Percentiles rank a stretch among this genome's conserved stretches.
Evolutionary conservation across 441 rosid genomes (phyloP).

Genomic region (Eruca vesicaria): DNA sequence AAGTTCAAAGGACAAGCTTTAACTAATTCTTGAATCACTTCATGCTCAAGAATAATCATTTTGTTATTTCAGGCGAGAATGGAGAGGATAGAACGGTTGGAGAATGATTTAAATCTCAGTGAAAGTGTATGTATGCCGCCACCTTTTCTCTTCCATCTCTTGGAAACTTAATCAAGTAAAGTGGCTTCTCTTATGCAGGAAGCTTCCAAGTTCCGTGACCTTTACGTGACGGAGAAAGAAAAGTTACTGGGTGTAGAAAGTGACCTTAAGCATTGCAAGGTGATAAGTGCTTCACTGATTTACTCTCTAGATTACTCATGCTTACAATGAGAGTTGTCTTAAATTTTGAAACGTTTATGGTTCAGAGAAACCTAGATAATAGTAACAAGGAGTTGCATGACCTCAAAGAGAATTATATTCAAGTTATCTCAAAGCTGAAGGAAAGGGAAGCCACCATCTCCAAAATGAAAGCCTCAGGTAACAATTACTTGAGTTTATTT

Average conservation of each 20-base stretch:
- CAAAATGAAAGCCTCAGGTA: slow-evolving; percentile 64
- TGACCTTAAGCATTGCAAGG: slow-evolving; percentile 74
- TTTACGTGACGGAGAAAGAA: slow-evolving; percentile 69
- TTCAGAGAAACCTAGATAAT: slow-evolving; percentile 60
- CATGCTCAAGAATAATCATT: background rate
- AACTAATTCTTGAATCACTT: background rate
- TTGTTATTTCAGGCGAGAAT: slow-evolving; percentile 49
- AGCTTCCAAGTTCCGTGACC: slow-evolving; percentile 59
- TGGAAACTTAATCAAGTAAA: background rate
- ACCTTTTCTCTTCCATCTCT: background rate
- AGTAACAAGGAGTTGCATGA: slow-evolving; percentile 57
- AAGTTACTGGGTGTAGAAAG: slow-evolving; percentile 61
- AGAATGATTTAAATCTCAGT: slow-evolving; percentile 53
- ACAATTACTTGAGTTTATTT: background rate
- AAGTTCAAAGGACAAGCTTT: background rate
- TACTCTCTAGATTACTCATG: slow-evolving; percentile 2
- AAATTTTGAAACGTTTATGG: slow-evolving; percentile 13
- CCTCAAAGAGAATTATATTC: slow-evolving; percentile 60
- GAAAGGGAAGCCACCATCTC: slow-evolving; percentile 66
- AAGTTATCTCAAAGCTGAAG: slow-evolving; percentile 47
- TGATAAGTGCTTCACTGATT: slow-evolving; percentile 28
- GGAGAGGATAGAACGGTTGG: slow-evolving; percentile 79
- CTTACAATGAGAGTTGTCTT: slow-evolving; percentile 6
- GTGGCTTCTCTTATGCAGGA: slow-evolving; percentile 47
- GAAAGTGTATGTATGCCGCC: slow-evolving; percentile 53